Percentiles rank a stretch among this genome's conserved stretches.
These are phyloP conservation scores for Huiozyma sinensis DNA, from an alignment of 805 yeast species.

Conservation along the genomic window DNA sequence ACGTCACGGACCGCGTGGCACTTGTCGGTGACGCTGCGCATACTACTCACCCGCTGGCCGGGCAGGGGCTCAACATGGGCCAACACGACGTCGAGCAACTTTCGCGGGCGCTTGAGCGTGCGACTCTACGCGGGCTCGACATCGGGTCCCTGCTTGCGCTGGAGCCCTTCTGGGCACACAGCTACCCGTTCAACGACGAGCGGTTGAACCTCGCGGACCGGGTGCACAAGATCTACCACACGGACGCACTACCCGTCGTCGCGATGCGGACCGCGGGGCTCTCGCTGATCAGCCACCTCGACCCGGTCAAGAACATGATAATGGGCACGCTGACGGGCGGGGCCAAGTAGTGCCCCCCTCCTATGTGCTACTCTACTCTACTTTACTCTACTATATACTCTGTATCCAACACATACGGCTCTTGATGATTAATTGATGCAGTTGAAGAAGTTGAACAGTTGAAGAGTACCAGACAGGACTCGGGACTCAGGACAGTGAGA, in stretches of 20 bases:
- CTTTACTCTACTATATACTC: not conserved
- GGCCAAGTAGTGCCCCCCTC: constrained; percentile 1
- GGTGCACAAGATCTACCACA: constrained; percentile 75
- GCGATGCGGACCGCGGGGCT: constrained; percentile 67
- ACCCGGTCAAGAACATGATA: constrained; percentile 59
- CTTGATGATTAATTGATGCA: too few species aligned
- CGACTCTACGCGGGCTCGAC: constrained; percentile 71
- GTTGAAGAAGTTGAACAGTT: too few species aligned
- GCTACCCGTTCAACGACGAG: constrained; percentile 71
- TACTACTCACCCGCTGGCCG: constrained; percentile 93
- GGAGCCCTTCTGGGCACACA: constrained; percentile 78
- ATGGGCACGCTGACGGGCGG: constrained; percentile 41
- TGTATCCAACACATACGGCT: too few species aligned
- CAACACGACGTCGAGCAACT: constrained; percentile 79
- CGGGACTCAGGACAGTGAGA: constrained; percentile 7
- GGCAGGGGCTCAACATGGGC: constrained; percentile 97
- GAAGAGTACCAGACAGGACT: too few species aligned
- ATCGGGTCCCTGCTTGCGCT: constrained; percentile 72
- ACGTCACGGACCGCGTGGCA: constrained; percentile 75
- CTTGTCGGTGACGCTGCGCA: constrained; percentile 98
- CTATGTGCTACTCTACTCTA: not conserved
- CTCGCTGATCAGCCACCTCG: constrained; percentile 51
- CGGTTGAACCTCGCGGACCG: constrained; percentile 85
- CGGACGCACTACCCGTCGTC: constrained; percentile 65
- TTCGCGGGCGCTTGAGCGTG: constrained; percentile 56